Base-by-base conservation (phyloP, 2,329 filamentous ascomycete species). In the Colletotrichum cuscutae region DNA sequence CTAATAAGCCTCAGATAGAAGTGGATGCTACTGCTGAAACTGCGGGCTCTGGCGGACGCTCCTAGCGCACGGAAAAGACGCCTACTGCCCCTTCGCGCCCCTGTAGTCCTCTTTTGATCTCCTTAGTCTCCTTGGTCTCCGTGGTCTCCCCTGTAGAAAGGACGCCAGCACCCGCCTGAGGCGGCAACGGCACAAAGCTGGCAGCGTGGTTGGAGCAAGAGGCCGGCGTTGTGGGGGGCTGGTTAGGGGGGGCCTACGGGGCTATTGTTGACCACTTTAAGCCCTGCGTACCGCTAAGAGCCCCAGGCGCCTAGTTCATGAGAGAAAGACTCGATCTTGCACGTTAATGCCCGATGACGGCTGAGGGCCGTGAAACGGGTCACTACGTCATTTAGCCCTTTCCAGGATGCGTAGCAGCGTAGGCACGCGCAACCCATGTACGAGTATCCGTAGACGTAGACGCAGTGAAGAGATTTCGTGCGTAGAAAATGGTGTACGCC, bases 301-400 rank as follows among this genome's bases (percentile, higher is more conserved):
- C 60, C 61, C 67, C 35, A 37, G 68, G 37, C 57, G 57, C 28
- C 53, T 62, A 42, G 46, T 30, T 46, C 35, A 52, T 57, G 59
- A 52, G 28, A 37, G 52, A 70, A 73, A 73, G 71, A 61, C 52
- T 72, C 71, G 71, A 73, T 73, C 71, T 12, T 8, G 15, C 71
- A 73, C 28, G 37, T 73, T 63, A 71, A 59, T 62, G 46, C 62
- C 57, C 68, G 71, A 73, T 73, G 71, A 72, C 32, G 57, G 62
- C 35, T 30, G 54, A 62, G n/a, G 71, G 56, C 58, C 71, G 61
- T 73, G 68, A 73, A 71, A 72, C 68, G 68, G 71, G 61, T 37
- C 71, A 19, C 57, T 71, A 72, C 68, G 71, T 73, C 71, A 73
- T 71, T 62, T 26, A 62, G 56, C 71, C 71, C 60, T 71, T 46